Evolutionary conservation across 2,329 filamentous ascomycete species (phyloP), one percentile per base, ranked within the genome.

Genomic region (Microcyclospora tardicrescens): DNA sequence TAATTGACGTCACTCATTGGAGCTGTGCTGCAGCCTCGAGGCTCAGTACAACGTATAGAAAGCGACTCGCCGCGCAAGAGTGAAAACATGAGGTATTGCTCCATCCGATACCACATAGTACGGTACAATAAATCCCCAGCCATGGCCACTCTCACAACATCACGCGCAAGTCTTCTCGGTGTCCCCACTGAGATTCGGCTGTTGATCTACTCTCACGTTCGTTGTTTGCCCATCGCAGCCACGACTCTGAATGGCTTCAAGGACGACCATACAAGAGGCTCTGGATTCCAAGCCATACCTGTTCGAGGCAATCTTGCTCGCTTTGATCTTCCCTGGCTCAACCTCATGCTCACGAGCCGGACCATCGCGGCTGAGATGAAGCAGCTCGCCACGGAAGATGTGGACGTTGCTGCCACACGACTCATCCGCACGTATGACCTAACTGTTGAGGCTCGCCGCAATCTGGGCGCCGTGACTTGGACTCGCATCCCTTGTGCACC

Each of bases 261-360:
- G 5, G n/a, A 28, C 19, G 30, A 33, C 16, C 27, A 37, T 31
- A 9, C n/a, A 28, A n/a, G 19, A 4, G 19, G 8, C 19, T 14
- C 16, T 9, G 28, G 35, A 10, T 37, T 15, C 34, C 30, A 9
- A 12, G 24, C 34, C 19, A 37, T 28, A 6, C 19, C 45, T 5
- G 40, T 38, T 15, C 36, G 41, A 16, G 41, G 41, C 16, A 27
- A 14, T 5, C 30, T 40, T 32, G 35, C 40, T 13, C 16, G 13
- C n/a, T 33, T 48, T 27, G 29, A 28, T 11, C 29, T 50, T 10
- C 43, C 48, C 10, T 51, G 48, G 48, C 35, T 47, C 13, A 43
- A 31, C 13, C 36, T 49, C 15, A 43, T 45, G 39, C 41, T 42
- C n/a, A 44, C 41, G 16, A 49, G 46, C 37, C 45, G 41, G 19